Conservation (phyloP, 1,284 basidiomycete genomes). For the Ustilago nuda region DNA sequence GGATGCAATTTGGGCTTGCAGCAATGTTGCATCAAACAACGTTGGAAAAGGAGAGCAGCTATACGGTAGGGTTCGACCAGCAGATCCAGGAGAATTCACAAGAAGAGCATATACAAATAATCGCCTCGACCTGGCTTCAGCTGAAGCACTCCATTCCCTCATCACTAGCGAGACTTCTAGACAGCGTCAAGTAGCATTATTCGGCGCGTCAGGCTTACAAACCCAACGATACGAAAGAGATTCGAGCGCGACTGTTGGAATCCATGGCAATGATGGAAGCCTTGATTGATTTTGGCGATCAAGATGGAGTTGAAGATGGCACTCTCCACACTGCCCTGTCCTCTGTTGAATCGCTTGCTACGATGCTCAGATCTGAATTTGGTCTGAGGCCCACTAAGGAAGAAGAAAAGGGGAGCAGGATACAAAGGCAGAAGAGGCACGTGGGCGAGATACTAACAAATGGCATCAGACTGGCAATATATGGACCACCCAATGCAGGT, state of each 20-base stretch:
- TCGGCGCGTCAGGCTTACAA: slow-evolving; percentile 74
- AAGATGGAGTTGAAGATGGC: slow-evolving; percentile 84
- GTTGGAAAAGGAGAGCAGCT: slow-evolving; percentile 67
- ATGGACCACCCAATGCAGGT: slow-evolving; percentile 89
- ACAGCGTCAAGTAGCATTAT: slow-evolving; percentile 80
- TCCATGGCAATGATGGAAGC: slow-evolving; percentile 84
- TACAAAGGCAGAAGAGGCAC: slow-evolving; percentile 62
- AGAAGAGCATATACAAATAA: slow-evolving; percentile 82
- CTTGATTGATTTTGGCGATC: slow-evolving; percentile 89
- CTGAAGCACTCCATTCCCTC: slow-evolving; percentile 84
- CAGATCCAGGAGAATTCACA: slow-evolving; percentile 88
- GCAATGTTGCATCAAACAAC: background rate
- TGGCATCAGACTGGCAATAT: slow-evolving; percentile 83
- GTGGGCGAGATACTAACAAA: slow-evolving; percentile 82
- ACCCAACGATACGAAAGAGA: slow-evolving; percentile 75
- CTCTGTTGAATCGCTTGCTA: slow-evolving; percentile 8
- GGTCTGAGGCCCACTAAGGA: background rate
- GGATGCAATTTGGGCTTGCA: slow-evolving; percentile 72
- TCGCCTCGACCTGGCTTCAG: slow-evolving; percentile 83
- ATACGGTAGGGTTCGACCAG: slow-evolving; percentile 73
- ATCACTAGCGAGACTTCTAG: slow-evolving; percentile 85
- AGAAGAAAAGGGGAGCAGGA: background rate
- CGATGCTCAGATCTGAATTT: slow-evolving; percentile 19
- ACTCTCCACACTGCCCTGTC: slow-evolving; percentile 72
- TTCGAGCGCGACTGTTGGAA: slow-evolving; percentile 77